Base-by-base conservation (phyloP, 495 filamentous ascomycete species). In the Sphaerosporella brunnea region DNA sequence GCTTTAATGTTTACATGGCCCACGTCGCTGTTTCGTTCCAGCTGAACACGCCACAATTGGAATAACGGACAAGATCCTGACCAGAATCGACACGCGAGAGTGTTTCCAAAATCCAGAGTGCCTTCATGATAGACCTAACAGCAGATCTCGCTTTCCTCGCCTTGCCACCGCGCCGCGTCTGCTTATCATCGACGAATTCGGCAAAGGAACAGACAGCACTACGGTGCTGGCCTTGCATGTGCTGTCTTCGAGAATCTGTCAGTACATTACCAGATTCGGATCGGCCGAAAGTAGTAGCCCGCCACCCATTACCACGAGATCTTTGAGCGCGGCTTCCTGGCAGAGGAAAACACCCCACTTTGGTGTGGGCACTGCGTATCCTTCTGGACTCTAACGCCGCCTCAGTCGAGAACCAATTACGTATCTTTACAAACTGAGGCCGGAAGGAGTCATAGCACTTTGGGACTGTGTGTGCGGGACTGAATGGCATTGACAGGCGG, bases 221-320 rank as follows among this genome's bases (percentile, higher is more conserved):
- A 90, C 65, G 90, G 90, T 18, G 81, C 86, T 3, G 92, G 84
- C 0, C 66, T 97, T n/a, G 77, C 84, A 40, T 79, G 77, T 45
- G 83, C 84, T 4, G 75, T 90, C 4, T 76, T 94, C 30, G 72
- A 82, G 52, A 69, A 93, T 61, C 73, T 95, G 21, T 67, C 88
- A 2, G n/a, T n/a, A 66, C 63, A 30, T 53, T 72, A 3, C 15
- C 25, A 8, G 75, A 68, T 2, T 48, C 63, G 2, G 68, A 79
- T n/a, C 61, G 74, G 34, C 86, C 92, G 0, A 93, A 84, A 62
- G 78, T 95, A 30, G 68, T 95, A 19, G 84, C 69, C 23, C 82
- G n/a, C 85, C 3, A 96, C 92, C 0, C 92, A 97, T 58, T 95
- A 92, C 52, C 86, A 95, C 62, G 88, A 97, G 55, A 81, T 95